Evolutionary conservation across 2,329 filamentous ascomycete genomes (phyloP).

Genomic region (Ploettnerulaceae sp.): DNA sequence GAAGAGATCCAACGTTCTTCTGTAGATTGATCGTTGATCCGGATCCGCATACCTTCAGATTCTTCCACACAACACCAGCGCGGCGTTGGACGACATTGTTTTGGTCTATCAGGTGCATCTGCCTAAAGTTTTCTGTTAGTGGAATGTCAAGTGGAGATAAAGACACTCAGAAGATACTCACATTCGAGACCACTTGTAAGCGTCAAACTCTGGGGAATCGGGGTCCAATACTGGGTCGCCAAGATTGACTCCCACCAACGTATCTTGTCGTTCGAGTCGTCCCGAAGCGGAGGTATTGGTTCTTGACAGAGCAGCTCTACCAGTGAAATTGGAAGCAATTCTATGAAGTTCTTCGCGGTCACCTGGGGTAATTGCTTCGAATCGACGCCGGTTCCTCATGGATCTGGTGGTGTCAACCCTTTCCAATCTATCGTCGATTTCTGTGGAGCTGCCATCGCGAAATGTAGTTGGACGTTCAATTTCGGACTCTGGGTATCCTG

Average conservation of each 20-base stretch:
- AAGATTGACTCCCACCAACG: constrained; percentile 36
- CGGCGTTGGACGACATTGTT: constrained; percentile 50
- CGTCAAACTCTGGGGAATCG: constrained; percentile 35
- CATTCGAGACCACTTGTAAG: constrained; percentile 26
- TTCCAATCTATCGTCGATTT: constrained; percentile 14
- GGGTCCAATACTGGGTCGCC: constrained; percentile 50
- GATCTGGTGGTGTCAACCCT: constrained; percentile 19
- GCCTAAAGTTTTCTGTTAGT: constrained; percentile 12
- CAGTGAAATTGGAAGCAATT: constrained; percentile 27
- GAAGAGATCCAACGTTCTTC: constrained; percentile 56
- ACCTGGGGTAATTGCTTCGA: constrained; percentile 24
- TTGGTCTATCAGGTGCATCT: constrained; percentile 43
- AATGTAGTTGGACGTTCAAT: constrained; percentile 12
- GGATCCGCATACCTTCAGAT: constrained; percentile 62
- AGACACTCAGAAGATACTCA: constrained; percentile 7
- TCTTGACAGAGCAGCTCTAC: constrained; percentile 13
- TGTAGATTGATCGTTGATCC: constrained; percentile 65
- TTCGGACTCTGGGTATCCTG: constrained; percentile 10
- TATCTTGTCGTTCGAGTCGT: constrained; percentile 24
- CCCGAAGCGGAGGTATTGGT: constrained; percentile 12
- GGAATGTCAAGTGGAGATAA: neutral
- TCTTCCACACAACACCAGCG: constrained; percentile 59
- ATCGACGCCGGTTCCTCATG: constrained; percentile 18
- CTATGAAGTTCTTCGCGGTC: constrained; percentile 27
- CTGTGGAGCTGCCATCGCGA: constrained; percentile 12